phyloP scores from a whole-genome alignment of 176 grass and related monocot species.

The Aechmea fasciata region DNA sequence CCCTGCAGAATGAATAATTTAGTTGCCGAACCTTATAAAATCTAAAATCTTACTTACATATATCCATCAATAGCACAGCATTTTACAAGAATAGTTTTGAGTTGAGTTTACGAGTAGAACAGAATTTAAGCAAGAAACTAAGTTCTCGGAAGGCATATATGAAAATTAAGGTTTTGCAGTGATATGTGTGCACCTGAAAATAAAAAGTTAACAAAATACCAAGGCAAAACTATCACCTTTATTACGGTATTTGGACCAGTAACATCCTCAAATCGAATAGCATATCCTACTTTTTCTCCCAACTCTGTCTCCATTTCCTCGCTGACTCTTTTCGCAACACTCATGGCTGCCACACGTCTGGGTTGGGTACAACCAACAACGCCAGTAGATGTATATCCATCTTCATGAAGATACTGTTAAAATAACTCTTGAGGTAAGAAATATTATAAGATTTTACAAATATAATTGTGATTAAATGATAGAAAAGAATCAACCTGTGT shows the following conservation, averaged over 20 bases:
- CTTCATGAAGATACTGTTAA: constrained; percentile 84
- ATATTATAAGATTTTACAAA: neutral
- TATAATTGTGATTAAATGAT: constrained; percentile 1
- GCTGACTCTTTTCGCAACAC: constrained; percentile 90
- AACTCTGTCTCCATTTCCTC: constrained; percentile 99
- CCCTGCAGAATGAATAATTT: too few relatives aligned
- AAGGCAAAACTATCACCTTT: constrained; percentile 43
- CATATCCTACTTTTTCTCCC: constrained; percentile 86
- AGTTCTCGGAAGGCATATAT: too few relatives aligned
- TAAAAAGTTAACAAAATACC: constrained; percentile 10
- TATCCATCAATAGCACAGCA: too few relatives aligned
- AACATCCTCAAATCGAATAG: constrained; percentile 96
- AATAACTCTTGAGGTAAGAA: constrained; percentile 1
- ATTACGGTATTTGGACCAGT: constrained; percentile 77
- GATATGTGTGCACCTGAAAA: neutral
- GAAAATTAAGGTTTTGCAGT: too few relatives aligned
- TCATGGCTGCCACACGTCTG: constrained; percentile 99
- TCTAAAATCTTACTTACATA: too few relatives aligned
- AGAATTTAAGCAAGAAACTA: too few relatives aligned
- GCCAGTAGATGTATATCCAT: constrained; percentile 72
- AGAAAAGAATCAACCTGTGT: constrained; percentile 36
- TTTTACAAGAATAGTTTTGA: too few relatives aligned
- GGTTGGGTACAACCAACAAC: constrained; percentile 95
- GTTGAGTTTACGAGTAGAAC: too few relatives aligned
- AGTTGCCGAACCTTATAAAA: too few relatives aligned